Evolutionary conservation across 805 yeast species (phyloP), one percentile per base, ranked within the genome.

Genomic region (Candida piceae): DNA sequence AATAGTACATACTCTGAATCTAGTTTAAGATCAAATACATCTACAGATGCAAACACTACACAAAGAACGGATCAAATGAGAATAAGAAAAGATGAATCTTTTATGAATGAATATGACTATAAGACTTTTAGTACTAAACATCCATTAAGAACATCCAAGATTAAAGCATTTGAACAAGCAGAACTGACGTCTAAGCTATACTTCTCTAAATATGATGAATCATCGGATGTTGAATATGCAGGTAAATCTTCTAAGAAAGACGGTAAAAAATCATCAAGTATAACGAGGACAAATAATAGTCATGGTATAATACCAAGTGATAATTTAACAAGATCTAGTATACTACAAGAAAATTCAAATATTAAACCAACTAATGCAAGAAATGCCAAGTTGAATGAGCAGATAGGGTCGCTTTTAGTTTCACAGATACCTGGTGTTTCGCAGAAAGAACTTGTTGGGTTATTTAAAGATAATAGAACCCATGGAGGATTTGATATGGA

Each of bases 81-180:
- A 4, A 48, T 56, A 23, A 39, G 55, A 13, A 45, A 46, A n/a
- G 38, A 44, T 31, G 42, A 48, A 13, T 40, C 50, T 4, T 60
- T 54, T 25, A 44, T 53, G 41, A 49, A 51, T 31, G 60, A 59
- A 29, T 62, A 58, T 36, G 66, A 62, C 29, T 63, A 62, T 35
- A 53, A 56, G 38, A 57, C 61, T 7, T 63, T 63, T 41, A 52
- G 59, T 37, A 50, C 63, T 1, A 49, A 38, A 2, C 62, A 59
- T 33, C 64, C 64, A 16, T 34, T 63, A 27, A 36, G 67, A 34
- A 25, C 53, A 11, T 55, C 63, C 16, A 63, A 62, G 41, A 48
- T 63, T 4, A 48, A 55, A 31, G 66, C 66, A 5, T 52, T 62
- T 40, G 67, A 63, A 38, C 64, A 62, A 34, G 58, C 63, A 5